Evolutionary conservation across 768 basidiomycete genomes (phyloP), one percentile per base, ranked within the genome.

Genomic region (Sutorius australiensis): DNA sequence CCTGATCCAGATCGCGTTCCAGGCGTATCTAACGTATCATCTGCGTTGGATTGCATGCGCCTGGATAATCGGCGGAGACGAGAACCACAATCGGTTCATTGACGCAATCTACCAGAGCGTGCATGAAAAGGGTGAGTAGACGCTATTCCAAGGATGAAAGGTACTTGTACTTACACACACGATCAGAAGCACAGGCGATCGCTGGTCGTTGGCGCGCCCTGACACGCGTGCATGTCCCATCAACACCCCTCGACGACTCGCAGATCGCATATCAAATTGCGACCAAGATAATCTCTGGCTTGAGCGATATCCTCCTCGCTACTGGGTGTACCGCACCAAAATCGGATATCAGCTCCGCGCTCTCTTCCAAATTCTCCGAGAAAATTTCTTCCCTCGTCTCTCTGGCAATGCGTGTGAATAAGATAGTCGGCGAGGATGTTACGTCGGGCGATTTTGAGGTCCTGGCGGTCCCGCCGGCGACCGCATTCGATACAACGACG

Each of bases 321-420:
- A 58, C 69, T 1, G 67, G 69, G n/a, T 69, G 69, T 38, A 46
- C 46, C 2, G 50, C 60, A 0, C 46, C 54, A n/a, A 60, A 55
- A 50, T 17, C 54, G 0, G 63, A 67, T 13, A 62, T 80, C 5
- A 69, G 72, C 17, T 70, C 74, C 4, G 67, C 70, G 7, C 66
- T 83, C 45, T 65, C 68, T 8, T 60, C 68, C 5, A 73, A 71
- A 27, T 84, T 83, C 57, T 67, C 69, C 1, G 74, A 72, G 0
- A 73, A 74, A 13, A 68, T 84, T 24, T 59, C 62, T 14, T 61
- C 69, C 12, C 69, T 84, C 33, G 73, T 78, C 33, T 71, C 73
- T 19, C 62, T 73, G 6, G 79, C 82, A 2, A 69, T 78, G 51
- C 72, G 72, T 8, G 66, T 85, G 51, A 82, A 82, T 50, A 68